Evolutionary conservation across 371 early-diverging fungal species (phyloP), one percentile per base, ranked within the genome.

Genomic region (Apophysomyces elegans): DNA sequence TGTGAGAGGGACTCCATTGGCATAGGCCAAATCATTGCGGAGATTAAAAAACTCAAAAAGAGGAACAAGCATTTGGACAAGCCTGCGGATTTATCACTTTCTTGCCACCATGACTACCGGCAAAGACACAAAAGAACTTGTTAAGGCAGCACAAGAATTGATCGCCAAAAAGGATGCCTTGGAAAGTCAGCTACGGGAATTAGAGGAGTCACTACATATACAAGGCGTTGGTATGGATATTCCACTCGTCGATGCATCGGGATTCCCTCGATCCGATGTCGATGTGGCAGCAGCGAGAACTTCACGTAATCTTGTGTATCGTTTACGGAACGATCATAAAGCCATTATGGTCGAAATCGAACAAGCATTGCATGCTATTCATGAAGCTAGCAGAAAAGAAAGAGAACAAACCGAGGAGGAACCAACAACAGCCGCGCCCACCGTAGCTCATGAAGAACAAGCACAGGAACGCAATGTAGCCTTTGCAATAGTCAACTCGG

Each of bases 191-290:
- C 77, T 93, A 39, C 64, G 72, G 18, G 79, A 80, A 14, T 69
- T 85, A 1, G 85, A 90, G 56, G 75, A 75, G 6, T 74, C 83
- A 11, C 78, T 91, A 9, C 64, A 65, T 9, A 69, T 74, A 76
- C 90, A 93, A 65, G 87, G 88, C 47, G 88, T 92, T 4, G 88
- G 87, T 47, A 89, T 93, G 87, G 77, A 81, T 4, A 89, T 88
- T 18, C 79, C 89, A 5, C 83, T 97, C 37, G 82, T 95, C 2
- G 96, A 95, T 71, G 43, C 66, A 3, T 73, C 82, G 9, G 96
- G 96, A 0, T 97, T 92, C 69, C 97, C 97, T 5, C 85, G 95
- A 32, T 77, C 90, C 13, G 96, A 96, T 76, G 74, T 97, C 13
- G 97, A 97, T 70, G 84, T 97, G 0, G 90, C 88, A 36, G 78